Percentiles rank a stretch among this genome's conserved stretches.
Conservation (phyloP, 805 yeast species). For the Sungouiozyma intestinalis region DNA sequence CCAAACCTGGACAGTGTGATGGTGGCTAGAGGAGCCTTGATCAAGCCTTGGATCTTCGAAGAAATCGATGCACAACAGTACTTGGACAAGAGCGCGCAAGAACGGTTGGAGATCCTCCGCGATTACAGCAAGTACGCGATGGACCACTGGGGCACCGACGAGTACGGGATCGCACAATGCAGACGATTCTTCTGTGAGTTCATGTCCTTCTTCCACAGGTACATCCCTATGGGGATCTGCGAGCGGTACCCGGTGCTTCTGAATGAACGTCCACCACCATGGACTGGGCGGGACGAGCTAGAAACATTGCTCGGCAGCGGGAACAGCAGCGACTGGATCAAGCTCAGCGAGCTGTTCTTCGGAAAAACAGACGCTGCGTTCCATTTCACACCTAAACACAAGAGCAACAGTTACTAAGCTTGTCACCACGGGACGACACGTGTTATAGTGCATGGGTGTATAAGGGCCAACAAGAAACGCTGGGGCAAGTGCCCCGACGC, state of each 20-base stretch:
- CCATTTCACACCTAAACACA: slow-evolving; percentile 85
- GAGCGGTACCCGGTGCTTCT: slow-evolving; percentile 81
- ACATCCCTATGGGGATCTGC: slow-evolving; percentile 86
- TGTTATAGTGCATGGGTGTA: not conserved
- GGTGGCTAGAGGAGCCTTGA: slow-evolving; percentile 96
- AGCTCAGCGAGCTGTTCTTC: slow-evolving; percentile 86
- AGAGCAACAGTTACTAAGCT: slow-evolving; percentile 58
- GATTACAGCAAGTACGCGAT: slow-evolving; percentile 71
- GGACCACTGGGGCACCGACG: slow-evolving; percentile 97
- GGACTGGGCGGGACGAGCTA: slow-evolving; percentile 87
- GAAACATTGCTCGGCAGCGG: slow-evolving; percentile 81
- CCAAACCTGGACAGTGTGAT: slow-evolving; percentile 82
- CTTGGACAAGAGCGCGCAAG: slow-evolving; percentile 82
- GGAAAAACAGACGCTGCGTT: slow-evolving; percentile 75
- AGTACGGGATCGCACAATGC: slow-evolving; percentile 79
- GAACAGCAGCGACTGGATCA: slow-evolving; percentile 91
- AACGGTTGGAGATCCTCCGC: slow-evolving; percentile 67
- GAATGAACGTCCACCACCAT: slow-evolving; percentile 88
- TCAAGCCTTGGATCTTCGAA: slow-evolving; percentile 98
- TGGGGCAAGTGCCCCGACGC: too few species aligned
- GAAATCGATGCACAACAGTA: slow-evolving; percentile 85
- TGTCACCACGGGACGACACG: slow-evolving; percentile 17
- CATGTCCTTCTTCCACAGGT: slow-evolving; percentile 86
- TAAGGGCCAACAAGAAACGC: not conserved
- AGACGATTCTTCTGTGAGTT: slow-evolving; percentile 92